These are phyloP conservation scores for Macrolepiota dolichaula DNA, from an alignment of 768 basidiomycete genomes.

Conservation along the genomic window DNA sequence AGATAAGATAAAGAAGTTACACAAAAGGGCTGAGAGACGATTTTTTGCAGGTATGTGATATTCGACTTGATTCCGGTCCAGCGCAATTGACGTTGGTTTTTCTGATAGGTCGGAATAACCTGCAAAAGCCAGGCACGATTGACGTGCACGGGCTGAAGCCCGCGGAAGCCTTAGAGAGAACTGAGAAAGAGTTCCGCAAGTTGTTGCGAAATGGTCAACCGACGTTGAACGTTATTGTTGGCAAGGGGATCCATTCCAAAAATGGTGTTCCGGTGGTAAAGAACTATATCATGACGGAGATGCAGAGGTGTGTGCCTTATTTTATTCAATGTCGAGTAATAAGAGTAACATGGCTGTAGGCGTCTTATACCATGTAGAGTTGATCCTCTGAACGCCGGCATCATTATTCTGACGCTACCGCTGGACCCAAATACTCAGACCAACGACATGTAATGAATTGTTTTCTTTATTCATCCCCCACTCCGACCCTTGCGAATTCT, in stretches of 20 bases:
- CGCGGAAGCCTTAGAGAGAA: constrained; percentile 40
- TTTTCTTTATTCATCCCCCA: neutral
- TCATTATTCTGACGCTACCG: constrained; percentile 51
- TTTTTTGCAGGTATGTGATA: constrained; percentile 39
- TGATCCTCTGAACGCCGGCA: constrained; percentile 75
- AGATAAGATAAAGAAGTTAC: constrained; percentile 31
- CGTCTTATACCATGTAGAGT: constrained; percentile 62
- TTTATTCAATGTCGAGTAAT: neutral
- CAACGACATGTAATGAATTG: neutral
- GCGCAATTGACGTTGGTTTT: neutral
- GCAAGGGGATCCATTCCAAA: constrained; percentile 81
- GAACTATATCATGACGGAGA: constrained; percentile 71
- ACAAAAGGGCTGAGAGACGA: constrained; percentile 42
- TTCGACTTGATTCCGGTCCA: neutral
- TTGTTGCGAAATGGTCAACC: constrained; percentile 29
- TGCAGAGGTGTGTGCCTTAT: constrained; percentile 52
- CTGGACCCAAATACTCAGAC: neutral
- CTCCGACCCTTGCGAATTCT: neutral
- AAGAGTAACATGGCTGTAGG: constrained; percentile 32
- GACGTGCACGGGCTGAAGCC: constrained; percentile 51
- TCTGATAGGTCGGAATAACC: constrained; percentile 23
- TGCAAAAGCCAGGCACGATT: constrained; percentile 30
- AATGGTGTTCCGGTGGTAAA: constrained; percentile 74
- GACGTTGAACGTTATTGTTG: constrained; percentile 46
- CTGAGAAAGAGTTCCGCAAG: constrained; percentile 39